phyloP scores from a whole-genome alignment of 257 asterid genomes.

The Vinca minor region DNA sequence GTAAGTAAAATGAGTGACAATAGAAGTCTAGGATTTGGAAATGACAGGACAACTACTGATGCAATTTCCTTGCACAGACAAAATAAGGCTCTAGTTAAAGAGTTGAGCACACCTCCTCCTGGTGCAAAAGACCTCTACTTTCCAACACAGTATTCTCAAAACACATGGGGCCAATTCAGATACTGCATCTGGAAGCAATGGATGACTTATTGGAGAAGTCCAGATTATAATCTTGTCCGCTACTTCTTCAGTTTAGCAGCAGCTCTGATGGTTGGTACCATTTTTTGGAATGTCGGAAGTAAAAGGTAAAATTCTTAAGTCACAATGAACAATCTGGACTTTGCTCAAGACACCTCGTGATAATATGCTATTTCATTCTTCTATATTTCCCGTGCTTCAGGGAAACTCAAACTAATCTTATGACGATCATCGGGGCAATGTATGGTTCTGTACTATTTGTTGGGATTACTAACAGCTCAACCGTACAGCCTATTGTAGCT shows the following conservation, averaged over 20 bases:
- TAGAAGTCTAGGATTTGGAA: neutral
- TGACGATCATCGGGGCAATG: too few species aligned
- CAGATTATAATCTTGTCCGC: conserved; percentile 79
- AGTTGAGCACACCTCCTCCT: conserved; percentile 46
- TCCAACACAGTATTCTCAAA: conserved; percentile 52
- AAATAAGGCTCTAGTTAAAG: conserved; percentile 57
- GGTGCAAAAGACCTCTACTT: conserved; percentile 59
- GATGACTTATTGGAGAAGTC: conserved; percentile 90
- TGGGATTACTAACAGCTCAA: too few species aligned
- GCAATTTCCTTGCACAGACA: conserved; percentile 24
- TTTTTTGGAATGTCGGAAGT: conserved; percentile 66
- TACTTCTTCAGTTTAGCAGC: conserved; percentile 57
- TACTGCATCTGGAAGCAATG: conserved; percentile 75
- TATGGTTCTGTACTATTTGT: too few species aligned
- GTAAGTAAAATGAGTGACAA: conserved; percentile 29
- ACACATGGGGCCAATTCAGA: conserved; percentile 50
- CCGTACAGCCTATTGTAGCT: too few species aligned
- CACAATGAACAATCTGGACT: neutral
- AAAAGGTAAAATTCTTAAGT: conserved; percentile 30
- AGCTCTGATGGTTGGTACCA: conserved; percentile 67
- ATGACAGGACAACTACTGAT: neutral
- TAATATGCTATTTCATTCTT: neutral
- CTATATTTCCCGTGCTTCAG: too few species aligned
- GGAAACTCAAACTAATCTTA: conserved; percentile 25
- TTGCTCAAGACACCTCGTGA: too few species aligned